phyloP scores from a whole-genome alignment of 805 yeast genomes.

The Spencermartinsiella europaea region DNA sequence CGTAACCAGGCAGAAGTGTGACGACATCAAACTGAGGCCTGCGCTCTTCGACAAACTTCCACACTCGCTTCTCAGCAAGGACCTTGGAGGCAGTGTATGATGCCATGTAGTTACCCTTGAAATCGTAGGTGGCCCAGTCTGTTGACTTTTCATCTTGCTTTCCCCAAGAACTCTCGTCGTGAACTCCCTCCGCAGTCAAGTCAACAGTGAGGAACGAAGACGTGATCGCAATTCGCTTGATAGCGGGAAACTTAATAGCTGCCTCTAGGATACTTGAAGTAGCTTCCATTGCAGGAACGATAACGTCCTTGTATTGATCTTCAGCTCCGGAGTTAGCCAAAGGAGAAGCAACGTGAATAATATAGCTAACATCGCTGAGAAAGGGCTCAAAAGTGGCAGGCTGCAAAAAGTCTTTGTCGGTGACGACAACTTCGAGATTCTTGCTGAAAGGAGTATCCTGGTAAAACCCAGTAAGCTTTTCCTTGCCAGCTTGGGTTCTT shows the following conservation, averaged over 20 bases:
- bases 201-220: conserved; percentile 51
- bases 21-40: conserved; percentile 21
- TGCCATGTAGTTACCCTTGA: conserved; percentile 12
- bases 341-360: conserved; percentile 40
- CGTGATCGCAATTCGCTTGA: conserved; percentile 42
- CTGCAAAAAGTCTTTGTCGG: not conserved
- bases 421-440: not conserved
- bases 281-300: conserved; percentile 45
- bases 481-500: not conserved
- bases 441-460: not conserved
- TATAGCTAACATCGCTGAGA: conserved; percentile 33
- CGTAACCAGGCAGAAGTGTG: conserved; percentile 28
- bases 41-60: conserved; percentile 41
- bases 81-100: conserved; percentile 41
- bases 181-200: conserved; percentile 27
- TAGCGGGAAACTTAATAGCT: conserved; percentile 33
- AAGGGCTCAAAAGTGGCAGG: conserved; percentile 31
- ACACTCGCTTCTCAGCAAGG: conserved; percentile 52
- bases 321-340: conserved; percentile 26
- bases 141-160: conserved; percentile 37
- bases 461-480: not conserved
- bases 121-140: conserved; percentile 25
- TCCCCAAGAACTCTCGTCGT: conserved; percentile 20
- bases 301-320: conserved; percentile 37
- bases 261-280: conserved; percentile 41